Conservation (phyloP, 2,329 filamentous ascomycete species). For the Raffaelea deltoideospora region DNA sequence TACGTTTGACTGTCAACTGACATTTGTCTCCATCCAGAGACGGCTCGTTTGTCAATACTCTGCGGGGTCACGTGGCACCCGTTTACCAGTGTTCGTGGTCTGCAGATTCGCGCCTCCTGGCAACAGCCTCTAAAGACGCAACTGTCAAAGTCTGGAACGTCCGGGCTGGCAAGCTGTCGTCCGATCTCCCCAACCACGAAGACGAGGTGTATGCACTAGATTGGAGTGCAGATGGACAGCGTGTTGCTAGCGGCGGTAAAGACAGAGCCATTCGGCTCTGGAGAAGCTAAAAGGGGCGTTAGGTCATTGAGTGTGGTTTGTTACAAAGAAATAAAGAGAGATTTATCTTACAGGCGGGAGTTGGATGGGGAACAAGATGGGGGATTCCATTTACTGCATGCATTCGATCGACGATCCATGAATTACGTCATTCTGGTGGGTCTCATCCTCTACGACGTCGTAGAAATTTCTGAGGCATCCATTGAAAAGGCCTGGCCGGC, state of each 20-base stretch:
- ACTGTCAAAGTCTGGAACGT: conserved; percentile 95
- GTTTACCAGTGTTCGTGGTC: conserved; percentile 92
- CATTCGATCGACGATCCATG: too few species aligned
- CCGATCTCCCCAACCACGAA: conserved; percentile 74
- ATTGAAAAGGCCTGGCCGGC: too few species aligned
- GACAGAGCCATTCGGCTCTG: conserved; percentile 65
- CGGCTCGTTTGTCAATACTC: conserved; percentile 68
- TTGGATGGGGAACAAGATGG: too few species aligned
- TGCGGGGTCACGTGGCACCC: conserved; percentile 75
- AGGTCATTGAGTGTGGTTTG: not conserved
- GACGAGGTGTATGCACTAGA: conserved; percentile 92
- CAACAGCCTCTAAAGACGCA: conserved; percentile 80
- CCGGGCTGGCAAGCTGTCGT: conserved; percentile 62
- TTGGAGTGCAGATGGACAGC: conserved; percentile 82
- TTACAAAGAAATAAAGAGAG: too few species aligned
- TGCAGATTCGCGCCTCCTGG: conserved; percentile 76
- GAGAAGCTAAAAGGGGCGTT: conserved; percentile 33
- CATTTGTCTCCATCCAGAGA: conserved; percentile 30
- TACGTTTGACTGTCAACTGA: too few species aligned
- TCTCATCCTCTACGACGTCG: too few species aligned
- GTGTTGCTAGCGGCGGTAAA: conserved; percentile 81
- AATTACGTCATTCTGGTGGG: too few species aligned
- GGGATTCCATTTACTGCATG: too few species aligned
- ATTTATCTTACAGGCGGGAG: too few species aligned
- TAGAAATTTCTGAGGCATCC: too few species aligned